These are phyloP conservation scores for Pseudogymnoascus pannorum DNA, from an alignment of 2,329 filamentous ascomycete species.

Conservation along the genomic window DNA sequence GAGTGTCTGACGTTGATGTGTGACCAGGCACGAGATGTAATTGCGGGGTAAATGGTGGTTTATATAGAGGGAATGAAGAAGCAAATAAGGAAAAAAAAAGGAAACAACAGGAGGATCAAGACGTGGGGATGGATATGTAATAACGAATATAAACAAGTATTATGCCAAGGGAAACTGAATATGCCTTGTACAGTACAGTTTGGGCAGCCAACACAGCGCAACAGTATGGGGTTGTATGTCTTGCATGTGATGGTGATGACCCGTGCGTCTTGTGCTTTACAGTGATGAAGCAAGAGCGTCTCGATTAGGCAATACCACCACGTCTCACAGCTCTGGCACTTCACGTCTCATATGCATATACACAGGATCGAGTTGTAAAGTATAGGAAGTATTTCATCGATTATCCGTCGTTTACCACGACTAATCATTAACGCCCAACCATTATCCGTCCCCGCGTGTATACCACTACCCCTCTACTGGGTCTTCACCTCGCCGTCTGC, in stretches of 20 bases:
- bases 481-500: constrained; percentile 61
- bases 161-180: neutral
- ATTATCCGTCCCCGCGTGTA: neutral
- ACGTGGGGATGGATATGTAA: neutral
- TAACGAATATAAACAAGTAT: neutral
- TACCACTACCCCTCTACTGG: constrained; percentile 46
- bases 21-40: constrained; percentile 1
- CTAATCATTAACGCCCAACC: neutral
- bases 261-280: neutral
- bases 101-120: neutral
- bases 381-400: neutral
- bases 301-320: constrained; percentile 5
- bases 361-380: neutral
- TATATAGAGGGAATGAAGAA: neutral
- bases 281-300: neutral
- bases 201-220: neutral
- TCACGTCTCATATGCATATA: neutral
- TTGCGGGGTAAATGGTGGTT: neutral
- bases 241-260: neutral
- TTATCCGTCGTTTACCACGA: neutral
- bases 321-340: neutral
- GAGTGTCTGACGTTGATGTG: neutral
- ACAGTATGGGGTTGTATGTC: neutral
- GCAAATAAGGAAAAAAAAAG: neutral
- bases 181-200: neutral